A percentile compares a stretch with the other conserved stretches of the same genome.
Evolutionary conservation across 2,329 filamentous ascomycete genomes (phyloP).

Genomic region (Emericellopsis atlantica): DNA sequence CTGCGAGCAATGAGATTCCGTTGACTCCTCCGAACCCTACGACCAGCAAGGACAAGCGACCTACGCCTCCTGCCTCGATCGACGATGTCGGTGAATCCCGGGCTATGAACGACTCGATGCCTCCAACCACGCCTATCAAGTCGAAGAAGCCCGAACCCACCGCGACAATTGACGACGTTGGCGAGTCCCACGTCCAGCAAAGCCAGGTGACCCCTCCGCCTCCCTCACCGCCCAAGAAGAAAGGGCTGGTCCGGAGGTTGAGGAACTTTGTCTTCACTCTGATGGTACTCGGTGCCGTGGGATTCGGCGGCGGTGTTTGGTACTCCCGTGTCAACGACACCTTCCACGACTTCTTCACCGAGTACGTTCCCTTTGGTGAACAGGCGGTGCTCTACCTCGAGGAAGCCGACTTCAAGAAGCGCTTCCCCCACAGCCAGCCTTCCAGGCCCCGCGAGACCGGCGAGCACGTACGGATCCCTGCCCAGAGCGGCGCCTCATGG

Average conservation of each 20-base stretch:
- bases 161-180: constrained; percentile 9
- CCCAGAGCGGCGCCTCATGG: constrained; percentile 76
- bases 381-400: constrained; percentile 91
- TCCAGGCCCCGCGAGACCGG: constrained; percentile 42
- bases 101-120: constrained; percentile 5
- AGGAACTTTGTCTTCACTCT: constrained; percentile 68
- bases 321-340: constrained; percentile 91
- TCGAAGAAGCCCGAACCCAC: constrained; percentile 4
- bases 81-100: constrained; percentile 10
- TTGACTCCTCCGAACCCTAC: constrained; percentile 22
- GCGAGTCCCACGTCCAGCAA: constrained; percentile 6
- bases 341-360: constrained; percentile 98
- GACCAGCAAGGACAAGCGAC: constrained; percentile 15
- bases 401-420: constrained; percentile 82
- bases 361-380: constrained; percentile 90
- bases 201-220: constrained; percentile 16
- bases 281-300: constrained; percentile 60
- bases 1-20: constrained; percentile 18
- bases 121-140: constrained; percentile 5
- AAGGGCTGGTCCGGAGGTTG: constrained; percentile 60
- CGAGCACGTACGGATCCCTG: constrained; percentile 68
- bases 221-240: constrained; percentile 34
- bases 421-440: constrained; percentile 48
- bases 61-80: constrained; percentile 6
- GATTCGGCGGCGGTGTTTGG: constrained; percentile 81